Conservation (phyloP, 345 rosid genomes). For the Microcos paniculata region DNA sequence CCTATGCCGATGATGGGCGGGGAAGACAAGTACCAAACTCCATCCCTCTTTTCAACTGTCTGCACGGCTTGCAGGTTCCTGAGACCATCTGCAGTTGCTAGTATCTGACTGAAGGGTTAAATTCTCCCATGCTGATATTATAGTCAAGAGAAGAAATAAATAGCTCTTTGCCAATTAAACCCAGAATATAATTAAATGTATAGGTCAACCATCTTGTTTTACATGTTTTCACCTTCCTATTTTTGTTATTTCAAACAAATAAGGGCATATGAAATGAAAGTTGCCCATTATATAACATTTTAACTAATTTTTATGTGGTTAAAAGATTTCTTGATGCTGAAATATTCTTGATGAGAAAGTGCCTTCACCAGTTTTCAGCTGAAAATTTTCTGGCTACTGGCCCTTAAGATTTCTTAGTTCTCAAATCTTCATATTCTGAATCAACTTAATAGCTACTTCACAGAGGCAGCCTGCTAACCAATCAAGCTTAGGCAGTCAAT, state of each 20-base stretch:
- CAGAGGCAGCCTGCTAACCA: not conserved
- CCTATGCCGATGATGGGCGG: constrained; percentile 83
- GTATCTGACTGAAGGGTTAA: not conserved
- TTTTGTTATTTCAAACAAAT: not conserved
- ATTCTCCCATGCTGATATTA: not conserved
- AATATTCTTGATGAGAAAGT: not conserved
- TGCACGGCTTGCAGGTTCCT: constrained; percentile 57
- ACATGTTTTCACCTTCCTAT: not conserved
- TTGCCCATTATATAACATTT: not conserved
- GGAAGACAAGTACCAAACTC: constrained; percentile 57
- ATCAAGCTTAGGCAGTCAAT: not conserved
- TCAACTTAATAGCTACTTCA: not conserved
- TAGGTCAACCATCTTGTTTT: not conserved
- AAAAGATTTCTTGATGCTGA: not conserved
- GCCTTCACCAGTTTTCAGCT: too few relatives aligned
- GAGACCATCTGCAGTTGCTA: constrained; percentile 13
- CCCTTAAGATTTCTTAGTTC: not conserved
- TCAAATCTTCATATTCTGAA: not conserved
- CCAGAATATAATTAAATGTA: not conserved
- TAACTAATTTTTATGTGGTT: not conserved
- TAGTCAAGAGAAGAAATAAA: not conserved
- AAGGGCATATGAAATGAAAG: not conserved
- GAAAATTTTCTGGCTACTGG: not conserved
- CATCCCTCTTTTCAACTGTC: constrained; percentile 47
- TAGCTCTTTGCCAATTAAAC: not conserved